phyloP scores from a whole-genome alignment of 1,284 basidiomycete genomes.

The Malassezia sympodialis region DNA sequence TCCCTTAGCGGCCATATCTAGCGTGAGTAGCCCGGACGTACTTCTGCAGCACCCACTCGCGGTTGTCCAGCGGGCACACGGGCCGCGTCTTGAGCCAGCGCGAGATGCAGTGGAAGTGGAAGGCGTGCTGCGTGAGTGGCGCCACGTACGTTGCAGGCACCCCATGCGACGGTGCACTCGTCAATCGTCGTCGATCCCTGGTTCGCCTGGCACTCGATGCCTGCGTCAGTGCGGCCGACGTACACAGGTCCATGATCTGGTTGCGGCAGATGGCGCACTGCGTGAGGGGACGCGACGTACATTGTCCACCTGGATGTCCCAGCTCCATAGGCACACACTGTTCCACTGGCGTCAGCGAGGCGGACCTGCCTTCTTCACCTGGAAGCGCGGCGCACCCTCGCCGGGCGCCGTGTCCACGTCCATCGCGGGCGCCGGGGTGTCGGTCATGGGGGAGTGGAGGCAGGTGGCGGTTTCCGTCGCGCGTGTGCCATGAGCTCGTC shows the following conservation, averaged over 20 bases:
- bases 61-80: constrained; percentile 95
- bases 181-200: constrained; percentile 91
- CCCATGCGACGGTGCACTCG: constrained; percentile 98
- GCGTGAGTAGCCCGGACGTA: constrained; percentile 50
- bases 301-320: constrained; percentile 48
- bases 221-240: constrained; percentile 51
- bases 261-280: constrained; percentile 48
- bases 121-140: constrained; percentile 66
- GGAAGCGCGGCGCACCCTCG: constrained; percentile 37
- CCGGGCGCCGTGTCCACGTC: constrained; percentile 30
- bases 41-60: constrained; percentile 79
- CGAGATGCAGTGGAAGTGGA: constrained; percentile 99
- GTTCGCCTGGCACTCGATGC: constrained; percentile 99
- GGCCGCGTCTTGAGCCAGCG: constrained; percentile 98
- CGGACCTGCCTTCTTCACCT: constrained; percentile 43
- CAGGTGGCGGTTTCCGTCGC: neutral
- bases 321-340: constrained; percentile 44
- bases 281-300: constrained; percentile 22
- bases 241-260: constrained; percentile 48
- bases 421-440: constrained; percentile 25
- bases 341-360: constrained; percentile 35
- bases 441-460: neutral
- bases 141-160: constrained; percentile 81
- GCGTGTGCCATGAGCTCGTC: neutral
- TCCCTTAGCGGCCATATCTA: constrained; percentile 9